A percentile compares a stretch with the other conserved stretches of the same genome.
Evolutionary conservation across 1,284 basidiomycete species (phyloP).

Genomic region (Puccinia triticina): DNA sequence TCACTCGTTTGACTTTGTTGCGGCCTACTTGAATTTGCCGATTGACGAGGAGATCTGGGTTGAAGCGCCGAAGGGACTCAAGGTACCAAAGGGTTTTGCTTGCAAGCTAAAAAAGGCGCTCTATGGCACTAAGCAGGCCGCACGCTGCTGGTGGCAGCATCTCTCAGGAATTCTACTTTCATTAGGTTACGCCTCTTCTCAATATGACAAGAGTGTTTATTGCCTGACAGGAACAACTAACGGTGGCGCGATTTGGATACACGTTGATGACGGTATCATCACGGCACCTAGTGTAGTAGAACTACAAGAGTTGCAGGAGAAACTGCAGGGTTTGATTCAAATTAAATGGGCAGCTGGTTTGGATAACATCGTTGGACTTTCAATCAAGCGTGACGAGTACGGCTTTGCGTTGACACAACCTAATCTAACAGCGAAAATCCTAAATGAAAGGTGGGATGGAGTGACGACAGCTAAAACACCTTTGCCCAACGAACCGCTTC

Average conservation of each 20-base stretch:
- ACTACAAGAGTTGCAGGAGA: not conserved
- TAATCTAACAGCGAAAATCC: too few relatives aligned
- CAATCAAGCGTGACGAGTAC: not conserved
- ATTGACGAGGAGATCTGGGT: not conserved
- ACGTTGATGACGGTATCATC: not conserved
- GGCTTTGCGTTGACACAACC: not conserved
- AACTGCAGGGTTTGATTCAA: not conserved
- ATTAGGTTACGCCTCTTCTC: not conserved
- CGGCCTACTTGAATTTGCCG: not conserved
- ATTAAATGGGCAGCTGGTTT: not conserved
- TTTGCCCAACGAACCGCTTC: too few relatives aligned
- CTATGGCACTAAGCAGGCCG: constrained; percentile 14
- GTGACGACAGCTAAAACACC: not conserved
- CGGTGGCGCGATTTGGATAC: not conserved
- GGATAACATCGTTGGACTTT: not conserved
- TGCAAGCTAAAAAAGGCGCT: not conserved
- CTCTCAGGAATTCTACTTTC: too few relatives aligned
- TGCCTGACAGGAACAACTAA: not conserved
- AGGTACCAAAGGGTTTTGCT: not conserved
- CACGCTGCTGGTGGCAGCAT: constrained; percentile 9
- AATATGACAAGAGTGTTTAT: not conserved
- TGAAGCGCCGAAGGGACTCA: not conserved
- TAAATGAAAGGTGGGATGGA: too few relatives aligned
- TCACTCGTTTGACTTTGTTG: constrained; percentile 3
- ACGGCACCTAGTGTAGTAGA: too few relatives aligned